Evolutionary conservation across 2,329 filamentous ascomycete genomes (phyloP).

Genomic region (Penicillium frequentans): DNA sequence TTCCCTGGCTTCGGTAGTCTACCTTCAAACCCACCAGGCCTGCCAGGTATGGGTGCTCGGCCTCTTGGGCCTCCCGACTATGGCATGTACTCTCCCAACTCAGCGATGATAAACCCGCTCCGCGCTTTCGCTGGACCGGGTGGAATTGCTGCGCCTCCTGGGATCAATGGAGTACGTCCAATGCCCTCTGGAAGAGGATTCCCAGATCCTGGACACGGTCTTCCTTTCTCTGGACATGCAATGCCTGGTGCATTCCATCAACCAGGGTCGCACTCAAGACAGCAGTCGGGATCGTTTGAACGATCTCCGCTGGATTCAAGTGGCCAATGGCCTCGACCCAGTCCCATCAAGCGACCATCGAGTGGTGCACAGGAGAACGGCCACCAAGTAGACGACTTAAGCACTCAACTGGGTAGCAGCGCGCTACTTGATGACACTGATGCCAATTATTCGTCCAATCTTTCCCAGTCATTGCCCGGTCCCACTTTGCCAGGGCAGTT

Average conservation of each 20-base stretch:
- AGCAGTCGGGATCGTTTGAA: constrained; percentile 66
- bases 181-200: constrained; percentile 58
- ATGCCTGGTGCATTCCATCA: constrained; percentile 37
- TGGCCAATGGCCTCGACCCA: constrained; percentile 67
- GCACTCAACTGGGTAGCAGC: constrained; percentile 83
- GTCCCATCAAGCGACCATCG: constrained; percentile 83
- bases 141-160: constrained; percentile 56
- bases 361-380: constrained; percentile 59
- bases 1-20: constrained; percentile 54
- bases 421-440: constrained; percentile 79
- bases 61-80: constrained; percentile 50
- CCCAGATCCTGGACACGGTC: constrained; percentile 46
- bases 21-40: constrained; percentile 56
- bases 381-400: constrained; percentile 64
- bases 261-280: constrained; percentile 65
- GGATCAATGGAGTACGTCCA: constrained; percentile 62
- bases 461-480: constrained; percentile 47
- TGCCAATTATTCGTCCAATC: constrained; percentile 57
- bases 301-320: constrained; percentile 60
- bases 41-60: constrained; percentile 53
- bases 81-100: constrained; percentile 55
- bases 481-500: constrained; percentile 55
- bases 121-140: constrained; percentile 54
- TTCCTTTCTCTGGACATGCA: constrained; percentile 44
- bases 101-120: constrained; percentile 55